Evolutionary conservation across 202 grass and related monocot genomes (phyloP).

Genomic region (Bolboschoenoplectus hybrid): DNA sequence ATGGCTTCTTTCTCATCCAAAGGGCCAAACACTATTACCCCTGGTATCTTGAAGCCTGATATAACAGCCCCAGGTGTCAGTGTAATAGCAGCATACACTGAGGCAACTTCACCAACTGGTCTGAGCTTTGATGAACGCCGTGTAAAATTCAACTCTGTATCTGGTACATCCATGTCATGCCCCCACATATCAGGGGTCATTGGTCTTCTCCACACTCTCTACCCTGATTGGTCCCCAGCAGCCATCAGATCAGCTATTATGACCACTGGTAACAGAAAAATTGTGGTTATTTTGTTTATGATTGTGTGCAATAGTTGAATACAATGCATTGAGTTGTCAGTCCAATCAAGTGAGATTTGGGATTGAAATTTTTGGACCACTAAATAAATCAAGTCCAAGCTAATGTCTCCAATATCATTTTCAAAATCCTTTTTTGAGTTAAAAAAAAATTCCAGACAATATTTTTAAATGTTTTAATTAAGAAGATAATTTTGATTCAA

Average conservation of each 20-base stretch:
- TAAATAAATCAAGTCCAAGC: background rate
- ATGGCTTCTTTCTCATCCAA: conserved; percentile 76
- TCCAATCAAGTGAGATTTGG: background rate
- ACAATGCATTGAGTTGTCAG: background rate
- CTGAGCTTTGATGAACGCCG: conserved; percentile 44
- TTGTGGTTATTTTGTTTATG: background rate
- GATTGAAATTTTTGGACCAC: background rate
- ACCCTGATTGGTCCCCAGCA: conserved; percentile 65
- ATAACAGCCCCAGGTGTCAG: conserved; percentile 63
- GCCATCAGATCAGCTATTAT: conserved; percentile 74
- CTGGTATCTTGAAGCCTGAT: conserved; percentile 69
- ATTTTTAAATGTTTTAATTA: too few relatives aligned
- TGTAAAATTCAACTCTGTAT: conserved; percentile 51
- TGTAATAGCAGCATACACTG: conserved; percentile 68
- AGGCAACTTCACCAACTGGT: conserved; percentile 22
- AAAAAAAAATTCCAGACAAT: too few relatives aligned
- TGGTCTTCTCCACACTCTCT: conserved; percentile 65
- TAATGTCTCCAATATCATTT: background rate
- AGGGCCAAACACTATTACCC: conserved; percentile 58
- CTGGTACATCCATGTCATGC: conserved; percentile 93
- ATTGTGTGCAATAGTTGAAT: background rate
- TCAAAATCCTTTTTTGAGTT: too few relatives aligned
- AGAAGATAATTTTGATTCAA: too few relatives aligned
- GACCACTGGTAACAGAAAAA: conserved; percentile 49
- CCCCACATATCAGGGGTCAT: conserved; percentile 69